Evolutionary conservation across 768 basidiomycete genomes (phyloP).

Genomic region (Russula dissimulans): DNA sequence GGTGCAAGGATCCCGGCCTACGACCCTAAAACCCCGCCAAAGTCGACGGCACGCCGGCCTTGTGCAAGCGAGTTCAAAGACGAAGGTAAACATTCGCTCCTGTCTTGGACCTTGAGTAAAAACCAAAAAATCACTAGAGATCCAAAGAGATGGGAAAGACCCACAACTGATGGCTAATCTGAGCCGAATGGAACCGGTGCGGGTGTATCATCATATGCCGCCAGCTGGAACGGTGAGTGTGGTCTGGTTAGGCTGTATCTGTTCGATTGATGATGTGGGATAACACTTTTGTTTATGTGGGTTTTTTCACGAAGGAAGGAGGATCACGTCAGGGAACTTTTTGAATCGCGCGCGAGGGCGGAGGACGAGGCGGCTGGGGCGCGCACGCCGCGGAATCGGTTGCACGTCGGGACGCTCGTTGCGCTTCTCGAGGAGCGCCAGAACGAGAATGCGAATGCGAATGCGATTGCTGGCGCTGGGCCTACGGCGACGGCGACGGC

Average conservation of each 20-base stretch:
- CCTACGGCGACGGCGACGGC: no score
- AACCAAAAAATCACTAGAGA: background rate
- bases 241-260: no score
- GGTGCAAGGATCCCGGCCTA: slow-evolving; percentile 1
- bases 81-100: background rate
- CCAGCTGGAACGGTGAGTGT: slow-evolving; percentile 38
- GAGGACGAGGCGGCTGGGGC: slow-evolving; percentile 44
- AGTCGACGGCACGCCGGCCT: background rate
- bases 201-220: slow-evolving; percentile 57
- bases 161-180: slow-evolving; percentile 64
- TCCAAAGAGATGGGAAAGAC: slow-evolving; percentile 50
- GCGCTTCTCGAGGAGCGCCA: slow-evolving; percentile 61
- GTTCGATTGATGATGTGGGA: no score
- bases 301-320: slow-evolving; percentile 24
- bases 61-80: slow-evolving; percentile 13
- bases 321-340: slow-evolving; percentile 32
- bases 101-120: background rate
- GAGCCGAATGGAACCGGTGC: slow-evolving; percentile 53
- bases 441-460: background rate
- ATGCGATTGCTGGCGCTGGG: background rate
- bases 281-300: background rate
- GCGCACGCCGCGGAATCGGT: slow-evolving; percentile 38
- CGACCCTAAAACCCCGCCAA: background rate
- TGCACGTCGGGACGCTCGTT: slow-evolving; percentile 43
- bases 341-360: slow-evolving; percentile 44